Evolutionary conservation across 345 rosid genomes (phyloP).

Genomic region (Salix caprea): DNA sequence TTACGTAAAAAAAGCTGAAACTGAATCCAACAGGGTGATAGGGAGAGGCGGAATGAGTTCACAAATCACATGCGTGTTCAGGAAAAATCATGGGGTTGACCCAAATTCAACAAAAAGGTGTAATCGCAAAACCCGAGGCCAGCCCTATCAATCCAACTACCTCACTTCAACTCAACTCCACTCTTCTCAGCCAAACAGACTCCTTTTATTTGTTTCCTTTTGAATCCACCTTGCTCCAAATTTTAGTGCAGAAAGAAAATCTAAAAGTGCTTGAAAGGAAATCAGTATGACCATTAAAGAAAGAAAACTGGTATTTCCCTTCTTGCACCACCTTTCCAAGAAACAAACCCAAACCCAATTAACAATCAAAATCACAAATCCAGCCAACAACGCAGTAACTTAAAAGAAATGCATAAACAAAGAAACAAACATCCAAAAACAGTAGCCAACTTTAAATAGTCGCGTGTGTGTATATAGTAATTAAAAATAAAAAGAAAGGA

Average conservation of each 20-base stretch:
- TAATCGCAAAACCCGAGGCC: neutral
- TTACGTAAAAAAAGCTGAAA: neutral
- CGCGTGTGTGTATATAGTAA: neutral
- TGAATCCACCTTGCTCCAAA: neutral
- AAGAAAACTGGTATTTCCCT: neutral
- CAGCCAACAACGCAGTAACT: slow-evolving; percentile 1
- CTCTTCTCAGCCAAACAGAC: neutral
- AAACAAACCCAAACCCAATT: slow-evolving; percentile 13
- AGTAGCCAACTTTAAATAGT: slow-evolving; percentile 21
- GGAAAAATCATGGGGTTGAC: neutral
- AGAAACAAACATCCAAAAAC: slow-evolving; percentile 1
- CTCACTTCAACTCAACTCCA: slow-evolving; percentile 3
- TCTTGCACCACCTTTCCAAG: slow-evolving; percentile 13
- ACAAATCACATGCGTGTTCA: slow-evolving; percentile 3
- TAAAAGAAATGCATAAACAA: neutral
- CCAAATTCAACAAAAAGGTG: neutral
- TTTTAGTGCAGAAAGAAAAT: neutral
- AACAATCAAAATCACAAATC: slow-evolving; percentile 10
- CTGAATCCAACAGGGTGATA: neutral
- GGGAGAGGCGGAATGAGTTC: neutral
- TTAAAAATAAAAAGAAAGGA: neutral
- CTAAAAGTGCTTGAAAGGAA: neutral
- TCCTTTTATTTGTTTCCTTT: neutral
- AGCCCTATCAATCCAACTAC: neutral
- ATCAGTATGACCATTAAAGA: neutral